Base-by-base conservation (phyloP, 805 yeast genomes). In the Cephaloascus fragrans region DNA sequence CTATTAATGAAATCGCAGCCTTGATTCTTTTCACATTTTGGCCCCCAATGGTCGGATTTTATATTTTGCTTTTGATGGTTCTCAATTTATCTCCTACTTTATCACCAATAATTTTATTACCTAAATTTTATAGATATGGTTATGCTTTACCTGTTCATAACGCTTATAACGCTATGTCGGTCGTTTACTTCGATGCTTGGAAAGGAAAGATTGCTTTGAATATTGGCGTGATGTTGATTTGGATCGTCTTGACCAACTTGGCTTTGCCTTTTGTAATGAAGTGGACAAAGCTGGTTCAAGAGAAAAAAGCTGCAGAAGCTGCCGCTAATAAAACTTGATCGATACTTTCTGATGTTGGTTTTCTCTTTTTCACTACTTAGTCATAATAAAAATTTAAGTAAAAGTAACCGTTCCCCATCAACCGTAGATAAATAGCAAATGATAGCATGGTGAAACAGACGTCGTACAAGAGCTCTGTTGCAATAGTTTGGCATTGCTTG, bases 131-230 rank as follows among this genome's bases (percentile, higher is more conserved):
- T 40, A 38, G 57, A 10, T 57, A 57, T 39, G 60, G 59, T 3
- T 53, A 57, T 41, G 62, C 55, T 10, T 49, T 54, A 19, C 62
- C 62, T 2, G 51, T 53, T 5, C 40, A 45, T 31, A 48, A 51
- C 35, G 49, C 62, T 1, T 60, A 61, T 42, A 53, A 55, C 18
- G 46, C 57, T 34, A 41, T 60, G 42, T 59, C 56, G 26, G 60
- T 56, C 9, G 62, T 57, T 1, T 58, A 51, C 36, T 59, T 60
- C 39, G 39, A 61, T 41, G 39, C 59, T 4, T 61, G 57, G 56
- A 61, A 61, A 44, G 66, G 66, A 3, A 37, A 52, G 29, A 44
- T 61, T 48, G 65, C 64, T 4, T 45, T 57, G 17, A 48, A 60
- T 34, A 47, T 59, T 18, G 66, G 65, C 1, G 42, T 61, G 8